These are phyloP conservation scores for Ophiocordyceps unilateralis DNA, from an alignment of 2,329 filamentous ascomycete species.

Conservation along the genomic window DNA sequence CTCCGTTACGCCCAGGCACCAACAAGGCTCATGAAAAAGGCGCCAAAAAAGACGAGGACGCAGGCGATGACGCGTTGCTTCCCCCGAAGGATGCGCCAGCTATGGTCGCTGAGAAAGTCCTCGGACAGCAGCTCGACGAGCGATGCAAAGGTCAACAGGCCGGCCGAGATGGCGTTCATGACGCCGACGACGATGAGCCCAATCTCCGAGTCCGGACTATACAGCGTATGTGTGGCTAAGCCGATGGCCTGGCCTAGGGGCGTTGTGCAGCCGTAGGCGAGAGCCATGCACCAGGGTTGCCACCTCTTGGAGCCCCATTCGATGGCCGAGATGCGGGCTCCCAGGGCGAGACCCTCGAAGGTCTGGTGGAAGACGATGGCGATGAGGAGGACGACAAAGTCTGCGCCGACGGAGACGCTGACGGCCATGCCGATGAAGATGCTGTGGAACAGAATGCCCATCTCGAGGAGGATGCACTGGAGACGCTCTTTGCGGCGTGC, in stretches of 20 bases:
- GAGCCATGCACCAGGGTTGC: constrained; percentile 38
- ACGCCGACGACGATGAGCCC: constrained; percentile 55
- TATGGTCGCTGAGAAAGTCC: constrained; percentile 50
- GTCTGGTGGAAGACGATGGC: constrained; percentile 61
- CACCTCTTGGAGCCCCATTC: constrained; percentile 19
- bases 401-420: constrained; percentile 57
- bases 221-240: constrained; percentile 49
- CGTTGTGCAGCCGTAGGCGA: constrained; percentile 42
- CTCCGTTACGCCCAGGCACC: constrained; percentile 39
- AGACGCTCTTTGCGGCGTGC: constrained; percentile 47
- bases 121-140: constrained; percentile 56
- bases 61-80: constrained; percentile 36
- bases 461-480: constrained; percentile 63
- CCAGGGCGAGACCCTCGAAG: constrained; percentile 42
- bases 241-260: constrained; percentile 61
- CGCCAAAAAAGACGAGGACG: constrained; percentile 38
- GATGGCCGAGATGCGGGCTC: constrained; percentile 44
- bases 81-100: constrained; percentile 38
- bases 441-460: constrained; percentile 46
- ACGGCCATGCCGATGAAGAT: constrained; percentile 76
- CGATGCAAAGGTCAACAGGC: constrained; percentile 54
- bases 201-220: constrained; percentile 47
- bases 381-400: constrained; percentile 62
- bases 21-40: constrained; percentile 45
- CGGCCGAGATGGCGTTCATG: constrained; percentile 58